Evolutionary conservation across 2,329 filamentous ascomycete species (phyloP).

Genomic region (Delphinella strobiligena): DNA sequence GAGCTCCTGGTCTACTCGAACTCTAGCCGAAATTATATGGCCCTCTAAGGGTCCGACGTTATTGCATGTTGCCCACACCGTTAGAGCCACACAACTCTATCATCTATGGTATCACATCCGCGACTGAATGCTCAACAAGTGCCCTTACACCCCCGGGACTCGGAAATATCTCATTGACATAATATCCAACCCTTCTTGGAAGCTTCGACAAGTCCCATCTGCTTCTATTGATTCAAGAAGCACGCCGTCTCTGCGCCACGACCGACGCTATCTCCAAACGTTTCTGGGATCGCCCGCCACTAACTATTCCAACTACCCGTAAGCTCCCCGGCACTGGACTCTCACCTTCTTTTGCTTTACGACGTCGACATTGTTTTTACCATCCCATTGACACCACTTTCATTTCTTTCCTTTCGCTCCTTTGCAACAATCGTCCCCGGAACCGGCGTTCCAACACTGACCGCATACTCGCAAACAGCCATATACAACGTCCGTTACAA

Average conservation of each 20-base stretch:
- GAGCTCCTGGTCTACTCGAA: not conserved
- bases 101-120: not conserved
- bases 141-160: not conserved
- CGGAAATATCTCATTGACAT: not conserved
- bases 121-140: not conserved
- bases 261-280: constrained; percentile 2
- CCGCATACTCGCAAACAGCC: constrained; percentile 4
- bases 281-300: constrained; percentile 2
- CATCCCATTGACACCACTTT: constrained; percentile 4
- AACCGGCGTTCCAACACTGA: constrained; percentile 3
- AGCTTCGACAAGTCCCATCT: constrained; percentile 6
- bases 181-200: not conserved
- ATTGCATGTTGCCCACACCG: not conserved
- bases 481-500: constrained; percentile 5
- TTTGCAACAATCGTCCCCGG: constrained; percentile 3
- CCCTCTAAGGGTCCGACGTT: constrained; percentile 1
- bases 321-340: constrained; percentile 3
- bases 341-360: constrained; percentile 3
- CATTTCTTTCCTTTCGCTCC: constrained; percentile 7
- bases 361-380: constrained; percentile 4
- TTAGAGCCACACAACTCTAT: not conserved
- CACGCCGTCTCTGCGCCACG: constrained; percentile 2
- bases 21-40: constrained; percentile 7
- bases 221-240: not conserved
- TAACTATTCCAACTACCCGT: constrained; percentile 1